Base-by-base conservation (phyloP, 2,329 filamentous ascomycete genomes). In the Fusarium secorum region DNA sequence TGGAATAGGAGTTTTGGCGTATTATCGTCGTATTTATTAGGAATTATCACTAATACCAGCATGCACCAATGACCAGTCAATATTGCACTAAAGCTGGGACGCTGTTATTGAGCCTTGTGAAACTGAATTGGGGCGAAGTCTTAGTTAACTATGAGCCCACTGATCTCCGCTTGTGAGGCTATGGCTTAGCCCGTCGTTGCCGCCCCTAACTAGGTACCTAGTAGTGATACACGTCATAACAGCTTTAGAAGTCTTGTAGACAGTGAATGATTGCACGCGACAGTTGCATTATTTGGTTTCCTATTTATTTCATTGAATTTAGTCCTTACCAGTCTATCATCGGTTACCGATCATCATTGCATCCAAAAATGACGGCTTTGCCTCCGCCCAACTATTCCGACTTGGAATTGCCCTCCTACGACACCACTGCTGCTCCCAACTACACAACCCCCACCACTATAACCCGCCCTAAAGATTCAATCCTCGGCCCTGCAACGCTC, bases 401-500 rank as follows among this genome's bases (percentile, higher is more conserved):
- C n/a, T 17, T 48, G 17, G 64, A 72, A 3, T 63, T 71, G 7
- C 77, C 77, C 5, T 72, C 77, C 20, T 78, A 78, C 64, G 62
- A 71, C 36, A 70, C 68, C 63, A 41, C 60, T 39, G 59, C 39
- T 33, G 56, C 62, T 58, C 51, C 60, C 20, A 35, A 55, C 17
- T 54, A 48, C 18, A 55, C 48, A 45, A 57, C 54, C 36, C 38
- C 59, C 14, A 35, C 35, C 38, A 32, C 57, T 60, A 56, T 62
- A 36, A 57, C 64, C 38, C 64, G 44, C 52, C 55, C 64, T 26
- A 22, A 58, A 32, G 58, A 39, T 52, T 24, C 64, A 11, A 56
- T 73, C 28, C 64, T 78, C 17, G 76, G 75, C 28, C 80, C 79
- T 22, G 75, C 76, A 8, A 81, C 79, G 3, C 76, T 81, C 39